phyloP scores from a whole-genome alignment of 2,329 filamentous ascomycete genomes.

The Microsporum audouinii region DNA sequence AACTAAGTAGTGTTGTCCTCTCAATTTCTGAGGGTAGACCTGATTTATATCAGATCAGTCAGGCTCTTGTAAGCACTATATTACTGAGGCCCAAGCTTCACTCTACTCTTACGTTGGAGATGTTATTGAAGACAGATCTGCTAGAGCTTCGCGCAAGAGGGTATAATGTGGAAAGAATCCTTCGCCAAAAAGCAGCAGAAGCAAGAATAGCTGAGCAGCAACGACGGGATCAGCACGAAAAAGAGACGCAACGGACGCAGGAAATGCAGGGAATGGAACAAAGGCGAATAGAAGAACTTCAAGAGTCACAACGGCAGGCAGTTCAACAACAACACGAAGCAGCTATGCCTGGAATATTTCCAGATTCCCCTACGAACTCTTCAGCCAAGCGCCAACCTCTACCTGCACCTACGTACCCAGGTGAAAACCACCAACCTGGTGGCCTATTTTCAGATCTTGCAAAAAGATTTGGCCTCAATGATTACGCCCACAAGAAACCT shows the following conservation, averaged over 20 bases:
- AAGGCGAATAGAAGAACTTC: conserved; percentile 38
- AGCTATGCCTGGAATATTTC: conserved; percentile 64
- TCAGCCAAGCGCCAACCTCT: neutral
- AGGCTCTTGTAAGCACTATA: conserved; percentile 70
- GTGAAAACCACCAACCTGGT: conserved; percentile 19
- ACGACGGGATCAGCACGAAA: conserved; percentile 55
- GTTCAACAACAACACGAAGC: conserved; percentile 19
- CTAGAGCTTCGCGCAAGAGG: conserved; percentile 72
- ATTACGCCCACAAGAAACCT: conserved; percentile 20
- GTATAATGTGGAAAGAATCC: conserved; percentile 92
- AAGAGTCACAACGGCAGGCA: conserved; percentile 22
- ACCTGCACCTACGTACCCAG: neutral
- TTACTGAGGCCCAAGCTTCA: conserved; percentile 75
- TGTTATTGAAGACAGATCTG: conserved; percentile 74
- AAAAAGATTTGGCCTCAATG: conserved; percentile 56
- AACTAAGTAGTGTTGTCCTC: conserved; percentile 52
- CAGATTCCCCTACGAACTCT: conserved; percentile 47
- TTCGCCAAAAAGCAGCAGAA: conserved; percentile 77
- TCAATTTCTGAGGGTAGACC: conserved; percentile 62
- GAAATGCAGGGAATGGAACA: conserved; percentile 35
- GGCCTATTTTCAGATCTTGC: conserved; percentile 56
- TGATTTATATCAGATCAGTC: conserved; percentile 86
- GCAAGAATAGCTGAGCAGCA: conserved; percentile 77
- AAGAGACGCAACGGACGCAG: conserved; percentile 57
- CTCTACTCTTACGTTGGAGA: conserved; percentile 81